Conservation (phyloP, 1,284 basidiomycete genomes). For the Boletellus deceptivus region DNA sequence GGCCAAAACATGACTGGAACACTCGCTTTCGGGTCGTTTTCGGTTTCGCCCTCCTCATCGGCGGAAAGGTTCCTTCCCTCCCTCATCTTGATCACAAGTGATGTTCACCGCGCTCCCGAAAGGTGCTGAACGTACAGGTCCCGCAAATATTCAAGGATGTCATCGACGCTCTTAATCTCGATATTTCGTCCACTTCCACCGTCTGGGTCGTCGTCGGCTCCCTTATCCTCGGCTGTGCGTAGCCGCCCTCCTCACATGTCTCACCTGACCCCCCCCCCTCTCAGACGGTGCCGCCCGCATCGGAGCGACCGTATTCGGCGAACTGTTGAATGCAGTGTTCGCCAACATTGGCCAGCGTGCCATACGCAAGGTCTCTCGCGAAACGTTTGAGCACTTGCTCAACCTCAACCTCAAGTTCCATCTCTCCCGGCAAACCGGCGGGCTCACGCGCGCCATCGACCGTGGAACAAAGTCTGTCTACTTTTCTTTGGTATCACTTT, state of each 20-base stretch:
- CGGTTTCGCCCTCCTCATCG: conserved; percentile 80
- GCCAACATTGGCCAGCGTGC: conserved; percentile 95
- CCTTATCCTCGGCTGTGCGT: conserved; percentile 87
- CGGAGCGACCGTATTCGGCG: conserved; percentile 86
- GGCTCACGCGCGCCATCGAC: conserved; percentile 94
- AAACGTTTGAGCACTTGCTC: conserved; percentile 92
- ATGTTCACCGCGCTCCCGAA: conserved; percentile 1
- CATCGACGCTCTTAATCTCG: conserved; percentile 87
- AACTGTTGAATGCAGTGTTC: conserved; percentile 94
- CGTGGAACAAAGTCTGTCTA: conserved; percentile 84
- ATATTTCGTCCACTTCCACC: conserved; percentile 74
- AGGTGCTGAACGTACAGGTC: conserved; percentile 95
- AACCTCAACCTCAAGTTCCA: conserved; percentile 93
- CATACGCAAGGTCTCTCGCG: conserved; percentile 88
- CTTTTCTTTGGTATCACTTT: background rate
- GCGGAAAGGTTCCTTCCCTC: conserved; percentile 71
- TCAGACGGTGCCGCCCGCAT: conserved; percentile 90
- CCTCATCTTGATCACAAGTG: background rate
- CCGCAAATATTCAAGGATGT: conserved; percentile 94
- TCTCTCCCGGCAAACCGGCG: conserved; percentile 91
- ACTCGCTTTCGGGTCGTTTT: conserved; percentile 77
- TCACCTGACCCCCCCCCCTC: conserved; percentile 9
- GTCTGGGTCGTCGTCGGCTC: conserved; percentile 92
- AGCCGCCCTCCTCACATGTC: background rate
- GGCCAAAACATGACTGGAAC: conserved; percentile 76